A percentile compares a stretch with the other conserved stretches of the same genome.
Conservation (phyloP, 257 asterid species). For the Solanum sejunctum region DNA sequence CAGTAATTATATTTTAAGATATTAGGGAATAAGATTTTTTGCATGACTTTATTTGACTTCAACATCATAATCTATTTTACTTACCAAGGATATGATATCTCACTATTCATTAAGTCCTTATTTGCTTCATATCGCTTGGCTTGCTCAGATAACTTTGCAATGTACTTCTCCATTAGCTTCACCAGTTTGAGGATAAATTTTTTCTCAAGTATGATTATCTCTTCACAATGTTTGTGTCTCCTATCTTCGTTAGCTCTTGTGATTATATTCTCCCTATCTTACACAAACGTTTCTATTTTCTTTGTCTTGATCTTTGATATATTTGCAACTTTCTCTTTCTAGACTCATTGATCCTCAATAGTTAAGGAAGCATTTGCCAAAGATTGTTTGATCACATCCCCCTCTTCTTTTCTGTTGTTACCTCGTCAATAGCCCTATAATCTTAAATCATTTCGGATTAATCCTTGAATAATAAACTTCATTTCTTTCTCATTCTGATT, state of each 20-base stretch:
- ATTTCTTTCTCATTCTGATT: conserved; percentile 60
- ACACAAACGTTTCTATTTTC: too few species aligned
- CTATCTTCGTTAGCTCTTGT: background rate
- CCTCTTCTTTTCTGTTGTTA: too few species aligned
- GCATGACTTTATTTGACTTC: too few species aligned
- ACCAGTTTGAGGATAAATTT: too few species aligned
- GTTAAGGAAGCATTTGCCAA: background rate
- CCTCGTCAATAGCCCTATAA: conserved; percentile 22
- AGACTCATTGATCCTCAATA: background rate
- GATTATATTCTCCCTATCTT: background rate
- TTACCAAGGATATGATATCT: too few species aligned
- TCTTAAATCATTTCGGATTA: conserved; percentile 24
- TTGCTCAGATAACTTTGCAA: background rate
- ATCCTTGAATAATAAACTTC: conserved; percentile 41
- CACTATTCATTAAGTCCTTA: too few species aligned
- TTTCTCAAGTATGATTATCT: background rate
- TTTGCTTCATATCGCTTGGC: too few species aligned
- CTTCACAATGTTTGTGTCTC: background rate
- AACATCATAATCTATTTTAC: too few species aligned
- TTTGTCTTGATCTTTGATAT: too few species aligned
- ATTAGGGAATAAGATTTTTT: too few species aligned
- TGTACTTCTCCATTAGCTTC: too few species aligned
- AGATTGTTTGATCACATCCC: background rate
- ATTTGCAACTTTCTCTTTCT: background rate
- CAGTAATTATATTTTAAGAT: too few species aligned